Percentiles rank a stretch among this genome's conserved stretches.
These are phyloP conservation scores for Aureobasidium sp. DNA, from an alignment of 2,329 filamentous ascomycete species.

Conservation along the genomic window DNA sequence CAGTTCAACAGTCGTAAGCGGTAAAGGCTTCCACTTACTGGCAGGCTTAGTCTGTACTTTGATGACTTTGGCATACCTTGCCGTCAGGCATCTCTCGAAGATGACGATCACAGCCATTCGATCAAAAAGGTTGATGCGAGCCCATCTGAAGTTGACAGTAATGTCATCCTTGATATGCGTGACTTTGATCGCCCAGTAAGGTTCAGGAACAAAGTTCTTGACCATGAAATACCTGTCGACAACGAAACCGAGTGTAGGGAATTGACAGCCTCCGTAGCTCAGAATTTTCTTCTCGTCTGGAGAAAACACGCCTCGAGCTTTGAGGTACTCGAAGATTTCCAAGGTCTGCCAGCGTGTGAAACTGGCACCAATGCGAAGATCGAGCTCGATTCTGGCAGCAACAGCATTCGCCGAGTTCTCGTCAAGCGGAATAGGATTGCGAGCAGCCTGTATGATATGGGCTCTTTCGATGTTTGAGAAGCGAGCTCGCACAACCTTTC, in stretches of 20 bases:
- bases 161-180: constrained; percentile 68
- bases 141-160: constrained; percentile 78
- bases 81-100: constrained; percentile 73
- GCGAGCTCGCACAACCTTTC: constrained; percentile 68
- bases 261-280: constrained; percentile 68
- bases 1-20: constrained; percentile 88
- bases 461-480: constrained; percentile 96
- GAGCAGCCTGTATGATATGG: constrained; percentile 81
- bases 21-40: constrained; percentile 87
- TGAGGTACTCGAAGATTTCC: neutral
- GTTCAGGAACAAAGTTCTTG: constrained; percentile 83
- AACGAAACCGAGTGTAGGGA: constrained; percentile 92
- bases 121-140: constrained; percentile 76
- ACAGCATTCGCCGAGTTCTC: constrained; percentile 83
- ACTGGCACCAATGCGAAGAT: constrained; percentile 82
- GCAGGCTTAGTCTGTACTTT: constrained; percentile 88
- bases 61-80: constrained; percentile 67
- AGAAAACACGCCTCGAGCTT: neutral
- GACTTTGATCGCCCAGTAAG: constrained; percentile 88
- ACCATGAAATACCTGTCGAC: constrained; percentile 94
- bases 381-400: constrained; percentile 79
- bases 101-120: constrained; percentile 70
- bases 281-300: constrained; percentile 44
- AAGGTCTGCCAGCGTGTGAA: constrained; percentile 85
- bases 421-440: constrained; percentile 67